phyloP scores from a whole-genome alignment of 257 asterid genomes.

The Phtheirospermum japonicum region DNA sequence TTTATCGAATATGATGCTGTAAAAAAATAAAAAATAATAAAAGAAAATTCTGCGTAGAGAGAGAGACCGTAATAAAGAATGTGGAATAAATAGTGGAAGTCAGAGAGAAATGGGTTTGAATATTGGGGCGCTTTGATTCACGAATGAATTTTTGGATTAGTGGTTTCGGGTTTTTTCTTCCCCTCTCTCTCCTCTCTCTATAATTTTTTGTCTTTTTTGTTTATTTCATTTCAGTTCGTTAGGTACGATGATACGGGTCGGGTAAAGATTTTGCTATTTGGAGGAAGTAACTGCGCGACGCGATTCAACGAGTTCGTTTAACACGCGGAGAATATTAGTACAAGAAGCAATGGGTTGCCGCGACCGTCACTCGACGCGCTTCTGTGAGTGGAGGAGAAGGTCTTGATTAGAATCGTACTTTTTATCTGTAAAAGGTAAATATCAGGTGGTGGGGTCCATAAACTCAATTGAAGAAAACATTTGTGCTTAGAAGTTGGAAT shows the following conservation, averaged over 20 bases:
- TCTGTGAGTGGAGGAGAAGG: neutral
- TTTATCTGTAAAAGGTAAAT: slow-evolving; percentile 18
- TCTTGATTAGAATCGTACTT: slow-evolving; percentile 16
- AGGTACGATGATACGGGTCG: slow-evolving; percentile 32
- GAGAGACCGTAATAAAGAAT: slow-evolving; percentile 33
- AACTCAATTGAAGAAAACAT: slow-evolving; percentile 8
- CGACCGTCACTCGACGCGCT: slow-evolving; percentile 12
- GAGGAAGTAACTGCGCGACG: neutral
- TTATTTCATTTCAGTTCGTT: too few species aligned
- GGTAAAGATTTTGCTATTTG: slow-evolving; percentile 20
- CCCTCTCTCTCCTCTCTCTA: too few species aligned
- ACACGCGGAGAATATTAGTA: slow-evolving; percentile 17
- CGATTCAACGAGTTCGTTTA: neutral
- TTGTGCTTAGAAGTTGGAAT: slow-evolving; percentile 16
- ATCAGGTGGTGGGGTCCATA: slow-evolving; percentile 31
- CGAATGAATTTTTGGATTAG: slow-evolving; percentile 35
- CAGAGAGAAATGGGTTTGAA: slow-evolving; percentile 32
- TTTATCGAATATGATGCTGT: slow-evolving; percentile 44
- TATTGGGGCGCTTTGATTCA: slow-evolving; percentile 50
- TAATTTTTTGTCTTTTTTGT: too few species aligned
- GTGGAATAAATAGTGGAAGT: slow-evolving; percentile 32
- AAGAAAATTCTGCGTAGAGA: slow-evolving; percentile 11
- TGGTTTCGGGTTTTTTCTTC: slow-evolving; percentile 31
- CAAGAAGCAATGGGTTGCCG: neutral
- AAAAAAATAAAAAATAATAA: slow-evolving; percentile 15